Evolutionary conservation across 805 yeast species (phyloP).

Genomic region (Candida ficus): DNA sequence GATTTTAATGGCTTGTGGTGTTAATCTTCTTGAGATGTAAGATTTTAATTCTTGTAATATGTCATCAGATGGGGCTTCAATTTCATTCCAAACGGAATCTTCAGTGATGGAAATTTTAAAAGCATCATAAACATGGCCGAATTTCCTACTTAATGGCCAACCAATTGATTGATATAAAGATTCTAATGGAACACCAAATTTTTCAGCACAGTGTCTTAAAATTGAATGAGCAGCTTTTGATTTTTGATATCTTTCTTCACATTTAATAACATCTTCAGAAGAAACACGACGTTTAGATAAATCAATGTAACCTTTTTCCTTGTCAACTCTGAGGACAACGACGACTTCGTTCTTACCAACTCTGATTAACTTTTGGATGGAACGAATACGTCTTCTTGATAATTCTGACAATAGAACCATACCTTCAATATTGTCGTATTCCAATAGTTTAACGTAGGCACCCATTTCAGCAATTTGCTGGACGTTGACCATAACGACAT

Average conservation of each 20-base stretch:
- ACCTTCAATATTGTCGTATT: slow-evolving; percentile 97
- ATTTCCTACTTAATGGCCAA: slow-evolving; percentile 95
- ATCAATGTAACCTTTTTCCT: slow-evolving; percentile 97
- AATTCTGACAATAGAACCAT: slow-evolving; percentile 95
- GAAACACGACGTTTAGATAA: slow-evolving; percentile 95
- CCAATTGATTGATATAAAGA: slow-evolving; percentile 82
- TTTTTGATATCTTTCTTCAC: slow-evolving; percentile 96
- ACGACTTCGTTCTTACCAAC: slow-evolving; percentile 99
- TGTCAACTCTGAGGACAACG: slow-evolving; percentile 95
- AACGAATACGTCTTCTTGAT: slow-evolving; percentile 97
- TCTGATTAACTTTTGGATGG: slow-evolving; percentile 94
- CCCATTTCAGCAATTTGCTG: slow-evolving; percentile 99
- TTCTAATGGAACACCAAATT: slow-evolving; percentile 84
- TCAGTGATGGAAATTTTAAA: slow-evolving; percentile 95
- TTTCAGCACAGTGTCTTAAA: slow-evolving; percentile 96
- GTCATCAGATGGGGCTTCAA: slow-evolving; percentile 65
- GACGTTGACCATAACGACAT: slow-evolving; percentile 98
- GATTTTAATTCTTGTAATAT: slow-evolving; percentile 78
- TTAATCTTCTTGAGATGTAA: slow-evolving; percentile 87
- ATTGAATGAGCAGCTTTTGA: slow-evolving; percentile 98
- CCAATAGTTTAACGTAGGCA: slow-evolving; percentile 92
- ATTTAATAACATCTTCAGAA: slow-evolving; percentile 94
- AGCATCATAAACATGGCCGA: slow-evolving; percentile 96
- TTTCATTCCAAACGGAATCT: slow-evolving; percentile 73
- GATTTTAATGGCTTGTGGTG: slow-evolving; percentile 96